Evolutionary conservation across 2,329 filamentous ascomycete genomes (phyloP).

Genomic region (Aureobasidium musti): DNA sequence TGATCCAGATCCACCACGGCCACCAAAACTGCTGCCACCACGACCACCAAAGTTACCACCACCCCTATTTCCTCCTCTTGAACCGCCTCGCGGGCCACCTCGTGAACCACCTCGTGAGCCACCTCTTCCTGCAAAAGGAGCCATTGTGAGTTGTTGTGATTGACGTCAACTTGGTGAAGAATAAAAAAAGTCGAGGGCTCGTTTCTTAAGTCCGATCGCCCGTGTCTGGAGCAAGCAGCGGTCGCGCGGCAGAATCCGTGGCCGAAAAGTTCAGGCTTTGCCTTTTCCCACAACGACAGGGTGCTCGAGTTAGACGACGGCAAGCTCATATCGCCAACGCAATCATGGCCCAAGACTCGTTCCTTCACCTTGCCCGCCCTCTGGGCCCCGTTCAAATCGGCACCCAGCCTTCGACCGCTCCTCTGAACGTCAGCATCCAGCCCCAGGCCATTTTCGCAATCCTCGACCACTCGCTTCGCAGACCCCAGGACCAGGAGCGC

Average conservation of each 20-base stretch:
- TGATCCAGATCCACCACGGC: slow-evolving; percentile 34
- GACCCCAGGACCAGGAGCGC: slow-evolving; percentile 87
- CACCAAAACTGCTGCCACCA: slow-evolving; percentile 39
- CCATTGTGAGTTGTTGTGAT: slow-evolving; percentile 23
- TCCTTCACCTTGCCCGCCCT: slow-evolving; percentile 92
- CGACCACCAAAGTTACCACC: slow-evolving; percentile 29
- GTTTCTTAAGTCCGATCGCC: slow-evolving; percentile 12
- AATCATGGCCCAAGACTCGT: slow-evolving; percentile 84
- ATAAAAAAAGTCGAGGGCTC: slow-evolving; percentile 14
- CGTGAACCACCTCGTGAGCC: slow-evolving; percentile 8
- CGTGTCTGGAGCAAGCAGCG: background rate
- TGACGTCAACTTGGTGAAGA: background rate
- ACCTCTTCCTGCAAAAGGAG: slow-evolving; percentile 29
- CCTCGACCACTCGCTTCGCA: slow-evolving; percentile 88
- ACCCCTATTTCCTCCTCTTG: slow-evolving; percentile 6
- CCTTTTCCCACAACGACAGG: slow-evolving; percentile 4
- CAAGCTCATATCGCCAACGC: slow-evolving; percentile 29
- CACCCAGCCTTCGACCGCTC: slow-evolving; percentile 81
- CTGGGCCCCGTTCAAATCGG: slow-evolving; percentile 78
- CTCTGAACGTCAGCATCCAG: slow-evolving; percentile 91
- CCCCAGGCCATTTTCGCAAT: slow-evolving; percentile 76
- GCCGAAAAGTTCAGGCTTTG: slow-evolving; percentile 23
- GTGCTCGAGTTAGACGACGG: slow-evolving; percentile 24
- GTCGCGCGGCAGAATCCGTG: slow-evolving; percentile 23
- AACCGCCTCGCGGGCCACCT: slow-evolving; percentile 11